phyloP scores from a whole-genome alignment of 495 filamentous ascomycete genomes.

The Penicillium lagena region DNA sequence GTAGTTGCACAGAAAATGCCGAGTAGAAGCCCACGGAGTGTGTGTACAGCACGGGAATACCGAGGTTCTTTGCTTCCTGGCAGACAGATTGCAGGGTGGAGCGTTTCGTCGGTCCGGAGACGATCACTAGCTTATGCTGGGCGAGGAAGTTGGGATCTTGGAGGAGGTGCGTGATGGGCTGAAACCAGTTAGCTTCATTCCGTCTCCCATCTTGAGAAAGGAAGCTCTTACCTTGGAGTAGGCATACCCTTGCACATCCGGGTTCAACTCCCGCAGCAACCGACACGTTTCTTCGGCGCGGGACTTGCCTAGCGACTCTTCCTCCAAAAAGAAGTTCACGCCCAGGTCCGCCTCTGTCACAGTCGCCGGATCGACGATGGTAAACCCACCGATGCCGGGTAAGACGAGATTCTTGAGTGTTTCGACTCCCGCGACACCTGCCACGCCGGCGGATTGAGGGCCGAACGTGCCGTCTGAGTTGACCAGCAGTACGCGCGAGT shows the following conservation, averaged over 20 bases:
- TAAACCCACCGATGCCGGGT: slow-evolving; percentile 90
- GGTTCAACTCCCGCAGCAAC: slow-evolving; percentile 83
- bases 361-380: slow-evolving; percentile 73
- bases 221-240: slow-evolving; percentile 33
- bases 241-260: slow-evolving; percentile 74
- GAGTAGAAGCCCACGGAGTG: slow-evolving; percentile 88
- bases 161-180: slow-evolving; percentile 35
- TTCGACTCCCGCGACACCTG: slow-evolving; percentile 82
- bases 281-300: slow-evolving; percentile 72
- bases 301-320: slow-evolving; percentile 67
- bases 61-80: slow-evolving; percentile 48
- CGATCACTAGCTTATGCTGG: slow-evolving; percentile 67
- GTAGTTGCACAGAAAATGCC: slow-evolving; percentile 70
- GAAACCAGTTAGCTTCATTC: not conserved
- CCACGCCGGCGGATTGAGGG: slow-evolving; percentile 39
- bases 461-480: slow-evolving; percentile 55
- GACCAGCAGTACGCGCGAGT: slow-evolving; percentile 79
- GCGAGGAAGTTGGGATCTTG: slow-evolving; percentile 39
- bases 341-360: slow-evolving; percentile 82
- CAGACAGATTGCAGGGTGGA: slow-evolving; percentile 53
- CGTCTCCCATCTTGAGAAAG: no score
- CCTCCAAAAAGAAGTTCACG: slow-evolving; percentile 93
- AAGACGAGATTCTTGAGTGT: slow-evolving; percentile 94
- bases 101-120: slow-evolving; percentile 59
- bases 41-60: slow-evolving; percentile 72